Evolutionary conservation across 495 filamentous ascomycete species (phyloP), one percentile per base, ranked within the genome.

Genomic region (Alectoria sarmentosa): DNA sequence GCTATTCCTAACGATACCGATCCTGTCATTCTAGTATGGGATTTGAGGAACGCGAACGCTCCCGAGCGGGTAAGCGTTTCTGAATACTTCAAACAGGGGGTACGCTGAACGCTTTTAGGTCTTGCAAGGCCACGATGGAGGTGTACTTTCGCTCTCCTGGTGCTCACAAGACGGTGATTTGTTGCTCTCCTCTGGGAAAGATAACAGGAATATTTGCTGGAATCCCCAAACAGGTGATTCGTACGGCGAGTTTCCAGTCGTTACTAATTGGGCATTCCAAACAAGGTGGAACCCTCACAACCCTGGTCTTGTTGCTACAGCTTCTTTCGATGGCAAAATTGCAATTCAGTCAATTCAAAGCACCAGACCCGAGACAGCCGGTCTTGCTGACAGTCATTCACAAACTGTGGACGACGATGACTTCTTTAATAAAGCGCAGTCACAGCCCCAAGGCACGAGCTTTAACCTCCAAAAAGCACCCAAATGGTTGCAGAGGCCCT

Each of bases 261-360:
- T 96, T 62, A 96, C 93, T 44, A 98, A 98, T 74, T 98, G 95
- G 94, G 96, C 92, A 3, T 99, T 98, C 80, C 86, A 92, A 74
- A 96, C 94, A 9, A 84, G 86, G 68, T 99, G 93, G 84, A 91
- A 96, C 74, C 94, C 95, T 26, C 84, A 89, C 69, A 95, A 98
- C 75, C 95, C 94, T 9, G 88, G 84, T 69, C 82, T 97, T 64
- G 87, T 93, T 34, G 94, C 94, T 9, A 97, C 93, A 14, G 95
- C 95, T 23, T 96, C 93, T 4, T 98, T 98, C 68, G 94, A 98
- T 72, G 94, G 95, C 52, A 95, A 91, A 75, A 95, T 99, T 67
- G 86, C 87, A 21, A 80, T 99, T 30, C 92, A 96, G 69, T 92
- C 93, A 14, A 82, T 96, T 44, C 94, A 99, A 71, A 96, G 92